These are phyloP conservation scores for Malus hybrid DNA, from an alignment of 331 rosid genomes.

Conservation along the genomic window DNA sequence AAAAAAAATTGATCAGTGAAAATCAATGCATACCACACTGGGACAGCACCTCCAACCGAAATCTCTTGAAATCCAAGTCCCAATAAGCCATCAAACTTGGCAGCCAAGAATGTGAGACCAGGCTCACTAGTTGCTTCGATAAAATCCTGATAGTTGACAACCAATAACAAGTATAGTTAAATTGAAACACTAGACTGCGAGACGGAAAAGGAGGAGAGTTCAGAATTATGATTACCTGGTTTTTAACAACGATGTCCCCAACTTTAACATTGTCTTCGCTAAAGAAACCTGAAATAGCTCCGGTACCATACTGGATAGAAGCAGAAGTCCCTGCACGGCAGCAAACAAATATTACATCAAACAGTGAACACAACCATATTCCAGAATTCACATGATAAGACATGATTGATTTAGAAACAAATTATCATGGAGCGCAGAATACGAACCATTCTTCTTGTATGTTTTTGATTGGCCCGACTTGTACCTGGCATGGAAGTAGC, in stretches of 20 bases:
- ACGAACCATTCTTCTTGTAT: constrained; percentile 52
- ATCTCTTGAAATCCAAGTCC: constrained; percentile 98
- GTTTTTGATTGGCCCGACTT: constrained; percentile 49
- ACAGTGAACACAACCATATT: not conserved
- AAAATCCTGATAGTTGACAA: constrained; percentile 41
- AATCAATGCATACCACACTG: constrained; percentile 62
- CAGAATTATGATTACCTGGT: constrained; percentile 47
- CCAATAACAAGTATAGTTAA: not conserved
- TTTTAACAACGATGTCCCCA: constrained; percentile 37
- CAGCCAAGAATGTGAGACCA: constrained; percentile 49
- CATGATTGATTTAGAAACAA: not conserved
- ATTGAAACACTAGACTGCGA: not conserved
- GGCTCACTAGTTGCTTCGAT: constrained; percentile 83
- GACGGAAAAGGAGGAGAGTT: not conserved
- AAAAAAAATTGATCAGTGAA: not conserved
- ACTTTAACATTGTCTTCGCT: constrained; percentile 50
- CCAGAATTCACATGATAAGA: not conserved
- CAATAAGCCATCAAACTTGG: constrained; percentile 83
- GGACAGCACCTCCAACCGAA: constrained; percentile 66
- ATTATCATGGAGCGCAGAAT: no score
- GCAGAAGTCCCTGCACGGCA: constrained; percentile 47
- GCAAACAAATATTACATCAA: not conserved
- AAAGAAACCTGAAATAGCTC: constrained; percentile 62
- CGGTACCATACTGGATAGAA: constrained; percentile 53
- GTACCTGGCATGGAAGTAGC: constrained; percentile 69